Conservation (phyloP, 257 asterid species). For the Solanum pimpinellifolium region DNA sequence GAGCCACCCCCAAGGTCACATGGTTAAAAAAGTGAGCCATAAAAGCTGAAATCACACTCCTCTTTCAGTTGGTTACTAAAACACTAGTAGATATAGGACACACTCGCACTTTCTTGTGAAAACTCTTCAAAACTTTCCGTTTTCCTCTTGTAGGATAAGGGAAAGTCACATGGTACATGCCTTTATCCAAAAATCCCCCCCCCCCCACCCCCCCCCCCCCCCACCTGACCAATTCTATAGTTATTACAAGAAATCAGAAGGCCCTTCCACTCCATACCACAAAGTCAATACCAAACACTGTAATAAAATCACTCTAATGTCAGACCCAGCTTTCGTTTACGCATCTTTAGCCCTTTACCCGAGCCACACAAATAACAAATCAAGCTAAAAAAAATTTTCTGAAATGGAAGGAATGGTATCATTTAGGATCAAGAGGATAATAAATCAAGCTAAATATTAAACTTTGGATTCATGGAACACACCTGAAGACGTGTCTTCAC, state of each 20-base stretch:
- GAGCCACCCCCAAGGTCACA: neutral
- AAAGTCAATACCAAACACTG: neutral
- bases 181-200: neutral
- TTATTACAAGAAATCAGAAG: neutral
- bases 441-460: neutral
- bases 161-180: neutral
- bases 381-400: neutral
- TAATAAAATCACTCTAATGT: neutral
- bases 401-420: neutral
- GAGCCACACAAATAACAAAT: neutral
- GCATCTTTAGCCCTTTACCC: neutral
- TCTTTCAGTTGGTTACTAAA: neutral
- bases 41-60: neutral
- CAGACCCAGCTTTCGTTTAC: neutral
- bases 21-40: neutral
- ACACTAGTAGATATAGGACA: neutral
- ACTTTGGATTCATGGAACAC: conserved; percentile 7
- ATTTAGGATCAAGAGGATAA: neutral
- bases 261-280: neutral
- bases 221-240: neutral
- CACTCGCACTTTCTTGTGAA: neutral
- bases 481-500: conserved; percentile 96
- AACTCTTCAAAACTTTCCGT: neutral
- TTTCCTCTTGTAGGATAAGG: neutral
- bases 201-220: too few relatives aligned